phyloP scores from a whole-genome alignment of 106 monocot species.

The Platanthera guangdongensis region DNA sequence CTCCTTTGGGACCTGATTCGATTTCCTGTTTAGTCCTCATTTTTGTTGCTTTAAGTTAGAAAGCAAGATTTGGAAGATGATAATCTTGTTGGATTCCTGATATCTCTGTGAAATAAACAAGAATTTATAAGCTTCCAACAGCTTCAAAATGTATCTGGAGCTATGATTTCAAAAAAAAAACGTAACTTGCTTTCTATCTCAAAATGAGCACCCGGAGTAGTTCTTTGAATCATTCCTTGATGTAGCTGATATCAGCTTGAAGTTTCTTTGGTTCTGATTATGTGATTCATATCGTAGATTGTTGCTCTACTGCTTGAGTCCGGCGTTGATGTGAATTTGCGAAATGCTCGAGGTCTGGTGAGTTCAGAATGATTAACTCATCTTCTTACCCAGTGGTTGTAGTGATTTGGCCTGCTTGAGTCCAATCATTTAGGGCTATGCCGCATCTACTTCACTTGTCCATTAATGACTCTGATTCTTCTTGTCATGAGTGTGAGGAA shows the following conservation, averaged over 20 bases:
- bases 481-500: neutral
- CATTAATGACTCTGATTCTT: neutral
- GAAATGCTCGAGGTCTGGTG: constrained; percentile 55
- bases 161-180: neutral
- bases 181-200: neutral
- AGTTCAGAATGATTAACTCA: constrained; percentile 3
- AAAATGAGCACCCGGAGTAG: neutral
- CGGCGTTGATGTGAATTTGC: constrained; percentile 55
- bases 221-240: neutral
- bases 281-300: constrained; percentile 22
- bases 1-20: neutral
- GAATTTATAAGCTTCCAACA: neutral
- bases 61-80: neutral
- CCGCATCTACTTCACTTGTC: neutral
- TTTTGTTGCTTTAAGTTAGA: neutral
- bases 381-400: neutral
- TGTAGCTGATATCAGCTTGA: neutral
- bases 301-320: constrained; percentile 48
- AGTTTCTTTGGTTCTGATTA: neutral
- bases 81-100: neutral
- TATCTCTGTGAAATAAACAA: neutral
- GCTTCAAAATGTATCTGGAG: neutral
- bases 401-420: neutral
- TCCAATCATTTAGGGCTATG: neutral
- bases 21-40: neutral